Percentiles rank a stretch among this genome's conserved stretches.
These are phyloP conservation scores for Erysimum cheiranthoides DNA, from an alignment of 345 rosid genomes.

Conservation along the genomic window DNA sequence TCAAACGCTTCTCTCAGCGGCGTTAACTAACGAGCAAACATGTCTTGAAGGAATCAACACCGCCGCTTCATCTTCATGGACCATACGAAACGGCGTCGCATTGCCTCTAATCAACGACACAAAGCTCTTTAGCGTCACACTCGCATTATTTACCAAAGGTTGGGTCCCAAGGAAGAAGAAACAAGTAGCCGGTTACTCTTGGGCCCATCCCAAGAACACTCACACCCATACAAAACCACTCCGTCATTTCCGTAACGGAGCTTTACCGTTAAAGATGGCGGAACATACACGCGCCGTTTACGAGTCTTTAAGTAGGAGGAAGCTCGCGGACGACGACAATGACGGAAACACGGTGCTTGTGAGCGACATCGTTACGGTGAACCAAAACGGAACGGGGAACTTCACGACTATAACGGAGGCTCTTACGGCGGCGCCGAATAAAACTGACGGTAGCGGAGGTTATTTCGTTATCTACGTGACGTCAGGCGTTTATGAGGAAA, in stretches of 20 bases:
- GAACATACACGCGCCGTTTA: slow-evolving; percentile 52
- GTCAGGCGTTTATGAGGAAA: slow-evolving; percentile 81
- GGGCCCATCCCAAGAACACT: slow-evolving; percentile 39
- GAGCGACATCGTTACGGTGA: slow-evolving; percentile 69
- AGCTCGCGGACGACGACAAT: slow-evolving; percentile 49
- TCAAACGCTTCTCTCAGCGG: slow-evolving; percentile 75
- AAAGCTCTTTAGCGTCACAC: slow-evolving; percentile 74
- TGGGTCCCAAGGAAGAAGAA: slow-evolving; percentile 71
- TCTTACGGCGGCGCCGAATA: slow-evolving; percentile 73
- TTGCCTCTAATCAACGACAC: slow-evolving; percentile 67
- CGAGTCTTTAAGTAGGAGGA: slow-evolving; percentile 64
- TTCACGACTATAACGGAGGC: slow-evolving; percentile 79
- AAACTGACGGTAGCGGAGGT: slow-evolving; percentile 56
- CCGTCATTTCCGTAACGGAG: slow-evolving; percentile 55
- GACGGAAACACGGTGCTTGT: slow-evolving; percentile 45
- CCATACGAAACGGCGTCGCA: slow-evolving; percentile 56
- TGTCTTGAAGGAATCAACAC: slow-evolving; percentile 68
- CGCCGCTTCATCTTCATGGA: slow-evolving; percentile 60
- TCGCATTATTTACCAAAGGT: slow-evolving; percentile 73
- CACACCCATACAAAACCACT: slow-evolving; percentile 41
- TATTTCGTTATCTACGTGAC: slow-evolving; percentile 77
- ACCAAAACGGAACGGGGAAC: slow-evolving; percentile 73
- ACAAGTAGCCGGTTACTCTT: slow-evolving; percentile 7
- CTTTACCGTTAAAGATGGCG: slow-evolving; percentile 65
- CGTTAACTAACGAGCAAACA: slow-evolving; percentile 78